phyloP scores from a whole-genome alignment of 768 basidiomycete species.

The Xerocomellus intermedius region DNA sequence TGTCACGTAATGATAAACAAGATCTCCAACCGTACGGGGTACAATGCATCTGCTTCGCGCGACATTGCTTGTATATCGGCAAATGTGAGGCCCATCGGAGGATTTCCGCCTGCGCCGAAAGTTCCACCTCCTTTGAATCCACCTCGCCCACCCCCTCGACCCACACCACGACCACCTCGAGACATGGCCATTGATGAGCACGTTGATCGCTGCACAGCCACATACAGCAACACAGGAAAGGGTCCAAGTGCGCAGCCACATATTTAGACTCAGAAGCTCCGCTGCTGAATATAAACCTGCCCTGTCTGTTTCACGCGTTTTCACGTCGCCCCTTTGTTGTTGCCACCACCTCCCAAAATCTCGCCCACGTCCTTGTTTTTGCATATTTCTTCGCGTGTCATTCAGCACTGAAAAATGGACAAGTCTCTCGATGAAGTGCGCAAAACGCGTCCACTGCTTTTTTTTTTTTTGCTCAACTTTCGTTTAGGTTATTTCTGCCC shows the following conservation, averaged over 20 bases:
- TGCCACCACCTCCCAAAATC: conserved; percentile 20
- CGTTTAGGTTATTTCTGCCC: conserved; percentile 63
- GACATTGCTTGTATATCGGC: conserved; percentile 77
- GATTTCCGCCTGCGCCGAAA: conserved; percentile 39
- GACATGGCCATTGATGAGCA: conserved; percentile 41
- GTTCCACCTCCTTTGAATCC: conserved; percentile 50
- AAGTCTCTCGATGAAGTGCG: conserved; percentile 82
- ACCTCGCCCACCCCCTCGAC: conserved; percentile 58
- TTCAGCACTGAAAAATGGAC: conserved; percentile 52
- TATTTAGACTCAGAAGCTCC: conserved; percentile 29
- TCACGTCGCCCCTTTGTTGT: conserved; percentile 29
- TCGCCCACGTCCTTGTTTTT: not conserved
- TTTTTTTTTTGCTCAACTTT: conserved; percentile 18
- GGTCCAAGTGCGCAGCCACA: not conserved
- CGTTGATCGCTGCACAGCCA: conserved; percentile 10
- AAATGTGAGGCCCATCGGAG: conserved; percentile 80
- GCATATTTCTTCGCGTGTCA: not conserved
- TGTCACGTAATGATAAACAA: conserved; percentile 15
- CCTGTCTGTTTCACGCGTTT: not conserved
- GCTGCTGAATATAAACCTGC: conserved; percentile 21
- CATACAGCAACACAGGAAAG: not conserved
- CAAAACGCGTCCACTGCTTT: not conserved
- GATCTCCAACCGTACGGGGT: conserved; percentile 62
- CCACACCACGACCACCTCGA: conserved; percentile 46
- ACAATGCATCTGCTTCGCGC: conserved; percentile 72